These are phyloP conservation scores for Phialophora macrospora DNA, from an alignment of 2,329 filamentous ascomycete species.

Conservation along the genomic window DNA sequence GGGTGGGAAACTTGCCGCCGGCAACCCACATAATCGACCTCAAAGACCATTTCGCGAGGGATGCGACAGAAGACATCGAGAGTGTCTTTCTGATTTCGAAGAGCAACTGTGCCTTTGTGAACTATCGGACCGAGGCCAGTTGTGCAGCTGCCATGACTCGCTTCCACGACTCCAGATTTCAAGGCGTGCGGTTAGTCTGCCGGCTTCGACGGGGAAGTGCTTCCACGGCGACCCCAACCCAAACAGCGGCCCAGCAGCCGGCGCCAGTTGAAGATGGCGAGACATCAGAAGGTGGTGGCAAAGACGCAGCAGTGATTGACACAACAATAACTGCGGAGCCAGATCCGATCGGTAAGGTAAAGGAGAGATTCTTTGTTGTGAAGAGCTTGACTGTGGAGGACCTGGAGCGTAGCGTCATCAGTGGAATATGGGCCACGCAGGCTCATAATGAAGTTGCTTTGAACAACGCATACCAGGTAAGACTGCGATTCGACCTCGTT, in stretches of 20 bases:
- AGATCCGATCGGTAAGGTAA: slow-evolving; percentile 45
- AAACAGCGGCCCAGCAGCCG: slow-evolving; percentile 52
- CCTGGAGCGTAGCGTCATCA: slow-evolving; percentile 83
- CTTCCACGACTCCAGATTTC: slow-evolving; percentile 89
- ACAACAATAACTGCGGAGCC: slow-evolving; percentile 35
- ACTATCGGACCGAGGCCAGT: slow-evolving; percentile 80
- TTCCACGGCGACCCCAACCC: slow-evolving; percentile 48
- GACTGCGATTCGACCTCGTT: slow-evolving; percentile 35
- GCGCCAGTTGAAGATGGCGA: slow-evolving; percentile 31
- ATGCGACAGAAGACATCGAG: slow-evolving; percentile 75
- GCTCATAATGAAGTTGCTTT: slow-evolving; percentile 86
- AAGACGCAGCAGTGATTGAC: slow-evolving; percentile 14
- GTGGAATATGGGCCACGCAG: slow-evolving; percentile 91
- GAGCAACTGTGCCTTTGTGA: slow-evolving; percentile 96
- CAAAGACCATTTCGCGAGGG: slow-evolving; percentile 87
- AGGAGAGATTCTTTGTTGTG: slow-evolving; percentile 85
- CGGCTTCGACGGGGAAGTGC: slow-evolving; percentile 69
- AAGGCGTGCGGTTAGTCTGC: slow-evolving; percentile 83
- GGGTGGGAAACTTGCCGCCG: slow-evolving; percentile 92
- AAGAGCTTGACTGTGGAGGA: slow-evolving; percentile 93
- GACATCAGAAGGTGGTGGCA: slow-evolving; percentile 8
- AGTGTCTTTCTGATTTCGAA: slow-evolving; percentile 94
- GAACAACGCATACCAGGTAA: slow-evolving; percentile 81
- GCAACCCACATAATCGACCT: slow-evolving; percentile 79
- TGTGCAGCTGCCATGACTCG: slow-evolving; percentile 78